Evolutionary conservation across 768 basidiomycete species (phyloP), one percentile per base, ranked within the genome.

Genomic region (Trametes meyenii): DNA sequence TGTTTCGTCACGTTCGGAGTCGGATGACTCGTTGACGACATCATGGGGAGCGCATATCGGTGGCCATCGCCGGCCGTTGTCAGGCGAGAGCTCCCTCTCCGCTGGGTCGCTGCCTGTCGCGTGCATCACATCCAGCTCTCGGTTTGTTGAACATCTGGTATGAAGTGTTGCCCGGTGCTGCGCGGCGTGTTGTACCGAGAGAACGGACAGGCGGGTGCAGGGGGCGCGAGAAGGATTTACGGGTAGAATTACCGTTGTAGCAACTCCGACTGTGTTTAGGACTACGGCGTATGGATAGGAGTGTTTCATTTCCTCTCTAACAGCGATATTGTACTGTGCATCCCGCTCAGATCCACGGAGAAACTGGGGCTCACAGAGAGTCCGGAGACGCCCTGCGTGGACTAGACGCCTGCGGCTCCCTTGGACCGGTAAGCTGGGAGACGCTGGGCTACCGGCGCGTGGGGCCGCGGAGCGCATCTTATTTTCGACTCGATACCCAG

Each of bases 141-240:
- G 58, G 50, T 64, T 56, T 35, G 55, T 64, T 17, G 63, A 64
- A 33, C 63, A 60, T 56, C 55, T 64, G 21, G 14, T 36, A 19
- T 58, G 46, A 50, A 16, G 50, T 19, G 35, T 55, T 10, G 38
- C 59, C 38, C 23, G 17, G 51, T 33, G 42, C 40, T 51, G 50
- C 40, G 49, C 36, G 38, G 3, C 17, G 45, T 13, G 46, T 19
- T 14, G 48, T 23, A 61, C 61, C 61, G 61, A 56, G 55, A 43
- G 50, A 56, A 21, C 43, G 61, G 61, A 46, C 50, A 50, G 39
- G 50, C 49, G 49, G 26, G 35, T 43, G 40, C 26, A 16, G 12
- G 48, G 48, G 35, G 19, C 12, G 52, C 10, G 5, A 11, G 16
- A 35, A 19, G 33, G 24, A 26, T 53, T 24, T 14, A 35, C 8